Evolutionary conservation across 257 asterid species (phyloP).

Genomic region (Nicotiana paniculata): DNA sequence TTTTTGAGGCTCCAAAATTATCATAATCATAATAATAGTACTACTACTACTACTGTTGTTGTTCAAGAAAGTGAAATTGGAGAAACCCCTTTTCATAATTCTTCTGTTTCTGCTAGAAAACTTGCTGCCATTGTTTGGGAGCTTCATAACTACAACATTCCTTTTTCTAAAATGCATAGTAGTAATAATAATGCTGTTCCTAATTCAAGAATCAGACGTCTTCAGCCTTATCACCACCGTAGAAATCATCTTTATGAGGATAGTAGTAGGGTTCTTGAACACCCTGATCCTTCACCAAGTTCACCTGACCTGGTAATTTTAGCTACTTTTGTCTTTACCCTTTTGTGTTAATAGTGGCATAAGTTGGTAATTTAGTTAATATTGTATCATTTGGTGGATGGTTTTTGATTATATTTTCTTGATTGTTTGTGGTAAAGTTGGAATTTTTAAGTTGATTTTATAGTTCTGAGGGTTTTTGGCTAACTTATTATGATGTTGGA

Average conservation of each 20-base stretch:
- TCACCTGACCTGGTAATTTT: slow-evolving; percentile 60
- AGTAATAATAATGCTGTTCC: slow-evolving; percentile 13
- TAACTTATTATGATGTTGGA: background rate
- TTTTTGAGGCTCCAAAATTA: slow-evolving; percentile 42
- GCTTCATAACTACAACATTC: slow-evolving; percentile 49
- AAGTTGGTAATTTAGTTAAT: background rate
- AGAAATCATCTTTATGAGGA: slow-evolving; percentile 37
- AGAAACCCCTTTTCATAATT: slow-evolving; percentile 17
- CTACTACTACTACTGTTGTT: background rate
- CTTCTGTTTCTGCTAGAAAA: slow-evolving; percentile 67
- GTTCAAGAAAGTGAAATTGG: slow-evolving; percentile 19
- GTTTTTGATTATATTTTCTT: background rate
- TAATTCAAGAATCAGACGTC: slow-evolving; percentile 64
- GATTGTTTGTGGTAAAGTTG: background rate
- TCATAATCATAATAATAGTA: background rate
- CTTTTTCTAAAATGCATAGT: slow-evolving; percentile 49
- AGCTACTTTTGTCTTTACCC: background rate
- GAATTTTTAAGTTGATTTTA: background rate
- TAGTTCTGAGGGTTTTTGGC: too few relatives aligned
- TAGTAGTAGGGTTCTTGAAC: slow-evolving; percentile 24
- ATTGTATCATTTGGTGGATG: too few relatives aligned
- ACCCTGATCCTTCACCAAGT: slow-evolving; percentile 58
- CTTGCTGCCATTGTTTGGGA: slow-evolving; percentile 89
- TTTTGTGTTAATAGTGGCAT: background rate
- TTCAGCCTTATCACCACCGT: slow-evolving; percentile 26